A percentile compares a stretch with the other conserved stretches of the same genome.
These are phyloP conservation scores for Arthrobotrys sphaeroides DNA, from an alignment of 2,329 filamentous ascomycete species.

Conservation along the genomic window DNA sequence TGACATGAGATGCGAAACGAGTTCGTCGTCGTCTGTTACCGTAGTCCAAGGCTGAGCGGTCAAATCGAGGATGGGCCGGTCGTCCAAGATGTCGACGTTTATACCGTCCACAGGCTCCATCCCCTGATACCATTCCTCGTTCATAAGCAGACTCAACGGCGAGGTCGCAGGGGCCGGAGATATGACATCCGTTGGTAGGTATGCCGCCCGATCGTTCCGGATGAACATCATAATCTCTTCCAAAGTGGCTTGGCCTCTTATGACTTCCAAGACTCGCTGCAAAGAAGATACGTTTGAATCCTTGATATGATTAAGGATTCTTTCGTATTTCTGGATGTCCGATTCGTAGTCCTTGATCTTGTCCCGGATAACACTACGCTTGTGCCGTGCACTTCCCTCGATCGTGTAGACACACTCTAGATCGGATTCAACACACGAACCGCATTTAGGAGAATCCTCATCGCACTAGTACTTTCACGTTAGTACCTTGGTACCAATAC, in stretches of 20 bases:
- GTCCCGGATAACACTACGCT: conserved; percentile 14
- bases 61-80: conserved; percentile 31
- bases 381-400: conserved; percentile 23
- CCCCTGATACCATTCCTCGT: conserved; percentile 19
- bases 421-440: conserved; percentile 24
- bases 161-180: conserved; percentile 31
- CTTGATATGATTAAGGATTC: conserved; percentile 37
- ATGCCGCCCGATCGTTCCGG: conserved; percentile 23
- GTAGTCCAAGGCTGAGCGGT: conserved; percentile 42
- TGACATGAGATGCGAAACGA: conserved; percentile 47
- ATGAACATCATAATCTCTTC: conserved; percentile 49
- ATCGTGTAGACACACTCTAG: conserved; percentile 34
- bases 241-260: conserved; percentile 33
- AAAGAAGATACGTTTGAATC: conserved; percentile 21
- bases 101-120: not conserved
- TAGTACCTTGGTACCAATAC: not conserved
- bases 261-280: conserved; percentile 30
- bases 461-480: conserved; percentile 12
- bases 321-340: conserved; percentile 44
- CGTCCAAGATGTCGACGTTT: conserved; percentile 13
- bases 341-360: conserved; percentile 47
- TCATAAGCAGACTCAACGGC: conserved; percentile 39
- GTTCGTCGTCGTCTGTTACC: conserved; percentile 31
- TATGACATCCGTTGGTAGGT: conserved; percentile 31
- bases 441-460: conserved; percentile 30